Base-by-base conservation (phyloP, 345 rosid species). In the Syzygium grande region DNA sequence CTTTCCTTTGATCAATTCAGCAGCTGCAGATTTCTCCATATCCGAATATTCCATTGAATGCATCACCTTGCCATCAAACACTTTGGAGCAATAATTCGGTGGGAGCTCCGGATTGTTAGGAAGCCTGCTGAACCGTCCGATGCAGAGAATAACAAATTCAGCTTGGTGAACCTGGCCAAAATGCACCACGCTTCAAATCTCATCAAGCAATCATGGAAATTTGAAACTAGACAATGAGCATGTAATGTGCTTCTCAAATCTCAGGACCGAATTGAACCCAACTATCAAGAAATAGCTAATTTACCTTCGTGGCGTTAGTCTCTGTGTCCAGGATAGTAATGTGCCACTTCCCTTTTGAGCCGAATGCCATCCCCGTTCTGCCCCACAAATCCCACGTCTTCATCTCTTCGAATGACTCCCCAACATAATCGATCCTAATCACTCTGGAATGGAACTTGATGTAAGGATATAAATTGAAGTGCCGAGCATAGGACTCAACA, bases 91-190 rank as follows among this genome's bases (percentile, higher is more conserved):
- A 49, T 68, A 15, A 54, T 80, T 29, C 56, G 77, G 79, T 30
- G 92, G 90, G 51, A 92, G 90, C 52, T 90, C 90, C 1, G 93
- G 93, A 21, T 90, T 88, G 55, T 92, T 89, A 15, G 93, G 90
- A 49, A 86, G 79, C 9, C 90, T 90, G 88, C 90, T 93, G 49
- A 83, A 92, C 51, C 65, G 79, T 52, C 92, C 92, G 16, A 89
- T 68, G 87, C 92, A 91, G 15, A 91, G 91, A 86, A 91, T 87
- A 23, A 92, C 91, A 56, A 92, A 92, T 54, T 92, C 93, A 83
- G 87, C 90, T 49, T 89, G 88, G 86, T 89, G 89, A 86, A 65
- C 89, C 92, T 91, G 88, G 12, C 80, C 56, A 83, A 52, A 16
- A 61, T 4, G 46, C 80, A 73, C 49, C 80, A 73, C 27, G 3